Base-by-base conservation (phyloP, 2,329 filamentous ascomycete species). In the Chlorencoelia australis region DNA sequence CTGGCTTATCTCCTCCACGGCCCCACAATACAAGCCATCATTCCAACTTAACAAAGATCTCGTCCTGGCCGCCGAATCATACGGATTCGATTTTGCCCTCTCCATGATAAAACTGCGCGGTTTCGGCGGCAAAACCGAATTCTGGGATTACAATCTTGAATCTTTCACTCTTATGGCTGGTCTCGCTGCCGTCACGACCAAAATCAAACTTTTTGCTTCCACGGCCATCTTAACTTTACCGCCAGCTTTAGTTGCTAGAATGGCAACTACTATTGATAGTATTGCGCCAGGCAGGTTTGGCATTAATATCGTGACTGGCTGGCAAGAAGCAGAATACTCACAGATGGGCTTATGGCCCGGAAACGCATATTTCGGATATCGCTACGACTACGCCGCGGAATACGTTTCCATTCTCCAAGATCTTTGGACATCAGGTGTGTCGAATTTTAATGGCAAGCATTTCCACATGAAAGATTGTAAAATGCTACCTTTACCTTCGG, bases 281-380 rank as follows among this genome's bases (percentile, higher is more conserved):
- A 51, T 58, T 14, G 55, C 54, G 2, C 53, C 55, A 1, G 53
- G 55, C 3, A 45, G 55, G 14, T 58, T 56, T 22, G 53, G 55
- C 2, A 32, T 58, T 32, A 58, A 58, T 36, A 57, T 58, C 25
- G 56, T 57, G 16, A 57, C 56, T 2, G 55, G 55, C 4, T 58
- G 56, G 56, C 55, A 57, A 31, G 41, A 47, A 33, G 54, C 55
- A 10, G 56, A 58, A 40, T 58, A 58, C 34, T 39, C 41, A 3
- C 56, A 58, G 29, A 58, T 58, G 56, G 45, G 46, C 19, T 47
- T 58, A 7, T 58, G 56, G 56, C 56, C 55, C 3, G 56, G 51
- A 9, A 50, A 52, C 22, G 43, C 42, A 3, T 54, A 54, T 30
- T 54, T 54, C 31, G 50, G 50, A 13, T 58, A 58, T 33, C 44